Evolutionary conservation across 495 filamentous ascomycete species (phyloP), one percentile per base, ranked within the genome.

Genomic region (Neurospora africana): DNA sequence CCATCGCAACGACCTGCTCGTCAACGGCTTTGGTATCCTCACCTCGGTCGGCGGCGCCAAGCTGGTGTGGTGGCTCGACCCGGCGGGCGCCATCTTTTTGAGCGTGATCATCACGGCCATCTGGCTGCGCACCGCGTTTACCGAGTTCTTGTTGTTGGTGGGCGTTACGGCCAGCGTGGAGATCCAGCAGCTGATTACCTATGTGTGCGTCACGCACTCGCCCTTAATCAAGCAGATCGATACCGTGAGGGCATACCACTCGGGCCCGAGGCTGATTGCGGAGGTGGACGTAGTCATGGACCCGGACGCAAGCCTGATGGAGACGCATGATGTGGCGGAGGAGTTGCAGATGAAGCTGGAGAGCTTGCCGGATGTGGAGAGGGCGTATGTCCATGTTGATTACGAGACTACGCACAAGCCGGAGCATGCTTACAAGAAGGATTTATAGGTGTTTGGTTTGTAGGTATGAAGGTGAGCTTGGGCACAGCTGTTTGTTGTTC

Each of bases 351-450:
- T 91, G 69, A 98, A 98, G 83, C 84, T 99, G 5, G 95, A 99
- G 87, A 91, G 89, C 43, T 80, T 99, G 74, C 95, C 96, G 5
- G 89, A 97, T 79, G 90, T 99, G 4, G 95, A 98, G 86, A 83
- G 95, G 73, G 93, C 94, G 1, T 99, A 98, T 82, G 95, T 98
- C 17, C 95, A 99, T 81, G 94, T 98, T 19, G 95, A 99, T 78
- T 98, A 95, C 75, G 95, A 99, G 85, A 83, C 93, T 8, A 94
- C 91, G n/a, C 95, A 99, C 80, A 97, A 97, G 83, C 95, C 95
- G 11, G 93, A 88, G 80, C 86, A 87, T 78, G 79, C 78, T 27
- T 83, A 77, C 61, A 87, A 86, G 80, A 88, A 88, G 79, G 86
- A 87, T 76, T 68, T 88, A 69, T 88, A 36, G 58, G 27, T 39